phyloP scores from a whole-genome alignment of 495 filamentous ascomycete genomes.

The Friedmanniomyces simplex region DNA sequence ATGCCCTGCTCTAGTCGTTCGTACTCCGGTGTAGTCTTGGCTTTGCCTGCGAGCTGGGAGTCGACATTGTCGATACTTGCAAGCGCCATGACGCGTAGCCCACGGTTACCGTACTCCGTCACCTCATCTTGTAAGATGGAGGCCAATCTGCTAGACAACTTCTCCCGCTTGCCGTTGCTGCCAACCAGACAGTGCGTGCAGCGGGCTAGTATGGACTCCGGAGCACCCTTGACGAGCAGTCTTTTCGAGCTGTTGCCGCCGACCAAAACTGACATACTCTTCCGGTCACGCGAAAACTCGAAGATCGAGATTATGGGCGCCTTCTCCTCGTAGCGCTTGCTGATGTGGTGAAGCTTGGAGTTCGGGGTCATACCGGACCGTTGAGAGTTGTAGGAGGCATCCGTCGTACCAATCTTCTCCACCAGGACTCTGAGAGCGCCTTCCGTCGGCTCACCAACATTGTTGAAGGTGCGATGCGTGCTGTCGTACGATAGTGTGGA shows the following conservation, averaged over 20 bases:
- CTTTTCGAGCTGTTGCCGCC: conserved; percentile 54
- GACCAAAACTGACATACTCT: conserved; percentile 98
- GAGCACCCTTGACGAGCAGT: conserved; percentile 93
- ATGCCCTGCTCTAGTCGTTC: conserved; percentile 79
- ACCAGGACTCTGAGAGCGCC: conserved; percentile 82
- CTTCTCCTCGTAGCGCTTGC: conserved; percentile 71
- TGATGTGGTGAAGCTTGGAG: conserved; percentile 64
- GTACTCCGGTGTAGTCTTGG: conserved; percentile 77
- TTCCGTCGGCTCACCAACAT: conserved; percentile 92
- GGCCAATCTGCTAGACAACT: conserved; percentile 53
- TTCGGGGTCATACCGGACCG: conserved; percentile 38
- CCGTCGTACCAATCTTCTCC: conserved; percentile 81
- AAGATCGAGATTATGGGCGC: conserved; percentile 72
- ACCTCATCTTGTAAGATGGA: conserved; percentile 65
- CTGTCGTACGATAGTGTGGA: conserved; percentile 72
- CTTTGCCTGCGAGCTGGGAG: conserved; percentile 45
- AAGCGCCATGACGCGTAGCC: conserved; percentile 89
- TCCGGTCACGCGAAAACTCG: conserved; percentile 95
- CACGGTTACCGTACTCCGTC: conserved; percentile 78
- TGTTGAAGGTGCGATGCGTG: conserved; percentile 60
- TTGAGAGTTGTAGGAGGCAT: conserved; percentile 45
- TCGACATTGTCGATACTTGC: conserved; percentile 66
- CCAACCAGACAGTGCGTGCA: conserved; percentile 74
- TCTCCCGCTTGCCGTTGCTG: conserved; percentile 59
- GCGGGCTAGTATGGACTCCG: conserved; percentile 84